Evolutionary conservation across 2,329 filamentous ascomycete genomes (phyloP), one percentile per base, ranked within the genome.

Genomic region (Macrophomina phaseolina): DNA sequence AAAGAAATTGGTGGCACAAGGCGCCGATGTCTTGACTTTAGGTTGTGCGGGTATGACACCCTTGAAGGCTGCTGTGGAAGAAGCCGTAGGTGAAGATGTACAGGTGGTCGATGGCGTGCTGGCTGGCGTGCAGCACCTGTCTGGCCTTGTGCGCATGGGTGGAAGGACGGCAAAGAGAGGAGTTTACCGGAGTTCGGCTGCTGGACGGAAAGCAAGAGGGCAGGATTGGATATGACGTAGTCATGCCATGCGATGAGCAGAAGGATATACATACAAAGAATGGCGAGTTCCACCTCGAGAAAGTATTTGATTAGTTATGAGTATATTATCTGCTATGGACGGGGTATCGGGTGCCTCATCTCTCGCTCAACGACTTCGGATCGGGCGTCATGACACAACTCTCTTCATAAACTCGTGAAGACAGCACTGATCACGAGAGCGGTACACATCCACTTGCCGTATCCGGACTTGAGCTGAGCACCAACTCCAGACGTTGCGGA

Each of bases 41-140:
- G 83, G 82, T 0, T 85, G 82, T 70, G 82, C 82, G 16, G 82
- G 83, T 0, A 84, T 85, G 83, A 79, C 79, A 9, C 81, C 79
- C 48, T 74, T 85, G 76, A 81, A 80, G 63, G 64, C 72, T 30
- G 80, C 79, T 4, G 81, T 84, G 49, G 81, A 84, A 68, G 74
- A 81, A 34, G 82, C 79, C 0, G 84, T 86, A 0, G 78, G 77
- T 0, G 75, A 78, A 36, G 76, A 79, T 53, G 79, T 82, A 38
- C 82, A 83, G 72, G 82, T 86, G 7, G 76, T 86, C 32, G 84
- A 86, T 74, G 83, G 83, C 0, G 84, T 86, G 0, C 78, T 81
- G 32, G 79, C 81, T 8, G 82, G 82, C 0, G 78, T 84, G 18
- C 82, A 84, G 40, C 77, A 83, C 67, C 70, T 84, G 18, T 76